These are phyloP conservation scores for Catunica adiposa DNA, from an alignment of 2,329 filamentous ascomycete genomes.

Conservation along the genomic window DNA sequence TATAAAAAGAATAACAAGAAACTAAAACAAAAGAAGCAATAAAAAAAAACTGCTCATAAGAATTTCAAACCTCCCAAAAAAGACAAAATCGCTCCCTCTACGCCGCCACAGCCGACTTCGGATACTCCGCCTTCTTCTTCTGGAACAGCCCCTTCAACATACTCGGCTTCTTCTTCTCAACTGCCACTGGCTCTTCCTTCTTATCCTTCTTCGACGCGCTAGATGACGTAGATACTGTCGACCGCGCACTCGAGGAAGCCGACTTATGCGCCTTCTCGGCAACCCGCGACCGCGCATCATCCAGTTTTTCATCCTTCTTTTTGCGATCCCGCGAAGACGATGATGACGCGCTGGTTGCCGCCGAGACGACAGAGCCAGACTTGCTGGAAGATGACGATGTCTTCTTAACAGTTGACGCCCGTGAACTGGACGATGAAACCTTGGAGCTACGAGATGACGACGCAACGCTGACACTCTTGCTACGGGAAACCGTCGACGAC, in stretches of 20 bases:
- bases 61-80: not conserved
- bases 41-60: not conserved
- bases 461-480: conserved; percentile 5
- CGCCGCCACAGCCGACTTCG: conserved; percentile 4
- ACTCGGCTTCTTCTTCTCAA: conserved; percentile 27
- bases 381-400: not conserved
- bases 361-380: conserved; percentile 9
- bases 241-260: conserved; percentile 16
- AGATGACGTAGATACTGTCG: not conserved
- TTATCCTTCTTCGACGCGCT: conserved; percentile 15
- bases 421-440: conserved; percentile 1
- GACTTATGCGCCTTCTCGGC: conserved; percentile 2
- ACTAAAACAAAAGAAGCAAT: conserved; percentile 1
- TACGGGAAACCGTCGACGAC: conserved; percentile 12
- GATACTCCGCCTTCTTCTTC: conserved; percentile 30
- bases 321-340: conserved; percentile 15
- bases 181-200: conserved; percentile 18
- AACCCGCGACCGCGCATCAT: conserved; percentile 14
- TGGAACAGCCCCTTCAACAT: conserved; percentile 44
- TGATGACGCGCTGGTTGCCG: conserved; percentile 15
- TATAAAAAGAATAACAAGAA: not conserved
- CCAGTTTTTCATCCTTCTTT: conserved; percentile 23
- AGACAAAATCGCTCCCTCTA: conserved; percentile 16
- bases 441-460: conserved; percentile 1
- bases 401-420: conserved; percentile 1